Conservation (phyloP, 345 rosid genomes). For the Populus ilicifolia region DNA sequence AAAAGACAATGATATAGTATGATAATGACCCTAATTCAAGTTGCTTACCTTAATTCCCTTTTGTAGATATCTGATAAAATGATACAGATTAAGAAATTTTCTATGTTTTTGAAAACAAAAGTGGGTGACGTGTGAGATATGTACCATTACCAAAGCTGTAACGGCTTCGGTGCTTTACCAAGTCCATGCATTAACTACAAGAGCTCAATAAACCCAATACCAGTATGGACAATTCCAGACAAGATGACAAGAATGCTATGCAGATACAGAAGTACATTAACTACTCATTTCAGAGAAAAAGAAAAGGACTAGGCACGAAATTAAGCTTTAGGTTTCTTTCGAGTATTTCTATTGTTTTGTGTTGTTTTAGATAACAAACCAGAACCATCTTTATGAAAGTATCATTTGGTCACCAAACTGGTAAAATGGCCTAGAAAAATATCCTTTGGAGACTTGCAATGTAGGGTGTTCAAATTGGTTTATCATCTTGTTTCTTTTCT, state of each 20-base stretch:
- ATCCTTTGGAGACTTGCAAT: neutral
- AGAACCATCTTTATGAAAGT: neutral
- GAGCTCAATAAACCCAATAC: neutral
- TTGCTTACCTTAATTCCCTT: neutral
- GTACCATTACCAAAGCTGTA: constrained; percentile 10
- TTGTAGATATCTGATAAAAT: neutral
- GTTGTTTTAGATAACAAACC: neutral
- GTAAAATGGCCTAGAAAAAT: neutral
- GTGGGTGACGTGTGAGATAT: constrained; percentile 12
- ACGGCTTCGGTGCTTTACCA: constrained; percentile 6
- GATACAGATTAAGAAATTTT: neutral
- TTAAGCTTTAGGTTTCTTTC: neutral
- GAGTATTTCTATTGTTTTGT: no score
- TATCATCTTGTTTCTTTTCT: neutral
- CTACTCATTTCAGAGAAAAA: constrained; percentile 4
- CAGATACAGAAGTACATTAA: constrained; percentile 7
- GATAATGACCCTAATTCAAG: neutral
- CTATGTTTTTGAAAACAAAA: neutral
- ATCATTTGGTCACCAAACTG: neutral
- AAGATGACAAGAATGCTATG: neutral
- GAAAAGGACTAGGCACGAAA: neutral
- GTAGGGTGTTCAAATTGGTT: neutral
- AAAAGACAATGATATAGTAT: neutral
- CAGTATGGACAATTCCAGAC: constrained; percentile 1
- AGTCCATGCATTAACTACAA: constrained; percentile 8